Evolutionary conservation across 164 flowering plant species (phyloP), one percentile per base, ranked within the genome.

Genomic region (Hamamelis virginiana): DNA sequence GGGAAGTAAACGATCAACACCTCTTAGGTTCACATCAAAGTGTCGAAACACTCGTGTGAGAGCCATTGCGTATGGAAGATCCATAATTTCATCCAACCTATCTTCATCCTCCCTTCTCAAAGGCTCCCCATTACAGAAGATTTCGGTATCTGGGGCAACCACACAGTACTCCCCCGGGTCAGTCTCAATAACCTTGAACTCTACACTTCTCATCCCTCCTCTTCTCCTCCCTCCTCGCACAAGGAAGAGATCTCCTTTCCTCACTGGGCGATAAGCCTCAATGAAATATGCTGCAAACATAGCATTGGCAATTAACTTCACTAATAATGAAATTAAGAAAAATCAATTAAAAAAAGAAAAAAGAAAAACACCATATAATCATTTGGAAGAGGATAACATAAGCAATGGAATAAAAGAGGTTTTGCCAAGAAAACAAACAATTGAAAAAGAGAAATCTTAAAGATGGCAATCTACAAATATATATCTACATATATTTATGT

Each of bases 191-290:
- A 81, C 81, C 73, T 81, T 81, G 61, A 81, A 81, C 65, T 78
- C 84, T 13, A 81, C 80, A 52, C 81, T 81, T 59, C 84, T 75
- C 84, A 81, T 78, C 5, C 84, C n/a, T n/a, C n/a, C n/a, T n/a
- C n/a, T n/a, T n/a, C n/a, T n/a, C n/a, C n/a, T n/a, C n/a, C n/a
- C 84, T 28, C 81, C 84, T 59, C 81, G 69, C 14, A 80, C 81
- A 46, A 75, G 77, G 63, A 80, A 80, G 11, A 80, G 62, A 59
- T 80, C 84, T 3, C 79, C 79, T 56, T 80, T 80, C 65, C 84
- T 75, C 71, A 80, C 77, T 8, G 84, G 81, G 41, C 83, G 79
- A 47, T 78, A 78, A 16, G 81, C 77, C 62, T 80, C 84, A 68
- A 68, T 19, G 69, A 80, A 80, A 62, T 80, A 80, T 53, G 84